Evolutionary conservation across 2,329 filamentous ascomycete species (phyloP).

Genomic region (Fusarium phyllophilum): DNA sequence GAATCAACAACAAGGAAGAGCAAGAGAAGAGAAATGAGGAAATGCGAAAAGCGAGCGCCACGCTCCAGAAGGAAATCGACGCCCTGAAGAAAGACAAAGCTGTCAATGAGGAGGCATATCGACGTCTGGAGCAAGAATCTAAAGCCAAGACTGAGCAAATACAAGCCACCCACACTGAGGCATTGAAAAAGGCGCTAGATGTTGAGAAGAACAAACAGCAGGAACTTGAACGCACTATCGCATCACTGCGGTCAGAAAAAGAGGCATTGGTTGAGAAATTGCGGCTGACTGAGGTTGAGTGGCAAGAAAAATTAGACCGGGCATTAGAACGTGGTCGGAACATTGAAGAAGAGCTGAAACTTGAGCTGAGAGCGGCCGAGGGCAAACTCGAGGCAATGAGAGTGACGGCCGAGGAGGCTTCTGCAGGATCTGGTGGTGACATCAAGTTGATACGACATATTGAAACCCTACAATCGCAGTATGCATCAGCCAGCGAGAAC

Average conservation of each 20-base stretch:
- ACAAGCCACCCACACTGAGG: conserved; percentile 72
- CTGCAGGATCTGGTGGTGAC: conserved; percentile 82
- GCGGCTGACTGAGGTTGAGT: conserved; percentile 74
- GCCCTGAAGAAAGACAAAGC: conserved; percentile 61
- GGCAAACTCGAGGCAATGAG: conserved; percentile 90
- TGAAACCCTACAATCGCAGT: conserved; percentile 94
- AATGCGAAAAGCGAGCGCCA: conserved; percentile 64
- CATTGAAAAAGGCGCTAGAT: conserved; percentile 74
- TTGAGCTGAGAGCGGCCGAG: conserved; percentile 82
- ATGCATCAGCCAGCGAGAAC: conserved; percentile 92
- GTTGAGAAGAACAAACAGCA: conserved; percentile 68
- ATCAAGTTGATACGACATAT: conserved; percentile 92
- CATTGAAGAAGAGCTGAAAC: conserved; percentile 79
- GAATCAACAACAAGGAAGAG: conserved; percentile 61
- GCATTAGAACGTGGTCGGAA: conserved; percentile 76
- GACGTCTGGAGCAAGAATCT: conserved; percentile 75
- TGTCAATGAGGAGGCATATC: conserved; percentile 71
- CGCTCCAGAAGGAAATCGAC: conserved; percentile 52
- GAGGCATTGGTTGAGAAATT: conserved; percentile 77
- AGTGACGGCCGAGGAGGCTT: conserved; percentile 86
- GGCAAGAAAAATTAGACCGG: conserved; percentile 77
- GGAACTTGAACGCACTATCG: conserved; percentile 66
- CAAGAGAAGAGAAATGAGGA: conserved; percentile 65
- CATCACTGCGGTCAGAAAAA: conserved; percentile 81
- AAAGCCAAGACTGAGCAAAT: conserved; percentile 72